Conservation (phyloP, 441 rosid species). For the Gossypium trilobum region DNA sequence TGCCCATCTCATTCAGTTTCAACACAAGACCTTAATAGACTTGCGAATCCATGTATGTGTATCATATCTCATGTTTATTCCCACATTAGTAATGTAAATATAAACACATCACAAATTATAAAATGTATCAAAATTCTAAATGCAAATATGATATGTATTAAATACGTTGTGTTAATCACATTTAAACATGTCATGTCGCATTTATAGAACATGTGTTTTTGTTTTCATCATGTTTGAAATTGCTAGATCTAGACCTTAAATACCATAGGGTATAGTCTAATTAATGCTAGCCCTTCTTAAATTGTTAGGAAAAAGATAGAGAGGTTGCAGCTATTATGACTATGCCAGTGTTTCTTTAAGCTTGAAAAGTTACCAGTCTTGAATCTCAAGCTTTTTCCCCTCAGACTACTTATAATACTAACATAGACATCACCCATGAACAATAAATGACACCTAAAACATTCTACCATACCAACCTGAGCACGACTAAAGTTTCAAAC, state of each 20-base stretch:
- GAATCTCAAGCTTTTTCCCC: not conserved
- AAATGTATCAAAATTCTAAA: not conserved
- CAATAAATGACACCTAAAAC: not conserved
- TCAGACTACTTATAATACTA: not conserved
- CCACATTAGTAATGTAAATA: not conserved
- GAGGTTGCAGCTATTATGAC: not conserved
- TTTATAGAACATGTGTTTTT: not conserved
- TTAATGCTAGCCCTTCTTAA: not conserved
- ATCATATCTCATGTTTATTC: not conserved
- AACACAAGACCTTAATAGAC: not conserved
- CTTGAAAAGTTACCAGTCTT: not conserved
- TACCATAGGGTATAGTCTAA: not conserved
- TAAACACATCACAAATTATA: not conserved
- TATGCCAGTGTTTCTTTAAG: not conserved
- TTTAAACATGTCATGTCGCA: not conserved
- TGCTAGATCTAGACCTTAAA: not conserved
- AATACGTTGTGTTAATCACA: not conserved
- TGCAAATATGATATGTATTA: not conserved
- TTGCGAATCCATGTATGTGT: not conserved
- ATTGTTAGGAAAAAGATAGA: not conserved
- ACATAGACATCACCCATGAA: not conserved
- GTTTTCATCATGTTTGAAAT: not conserved
- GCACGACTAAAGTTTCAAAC: not conserved
- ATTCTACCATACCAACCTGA: not conserved
- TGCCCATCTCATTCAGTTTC: conserved; percentile 1